Percentiles rank a stretch among this genome's conserved stretches.
These are phyloP conservation scores for Xylona heveae DNA, from an alignment of 495 filamentous ascomycete species.

Conservation along the genomic window DNA sequence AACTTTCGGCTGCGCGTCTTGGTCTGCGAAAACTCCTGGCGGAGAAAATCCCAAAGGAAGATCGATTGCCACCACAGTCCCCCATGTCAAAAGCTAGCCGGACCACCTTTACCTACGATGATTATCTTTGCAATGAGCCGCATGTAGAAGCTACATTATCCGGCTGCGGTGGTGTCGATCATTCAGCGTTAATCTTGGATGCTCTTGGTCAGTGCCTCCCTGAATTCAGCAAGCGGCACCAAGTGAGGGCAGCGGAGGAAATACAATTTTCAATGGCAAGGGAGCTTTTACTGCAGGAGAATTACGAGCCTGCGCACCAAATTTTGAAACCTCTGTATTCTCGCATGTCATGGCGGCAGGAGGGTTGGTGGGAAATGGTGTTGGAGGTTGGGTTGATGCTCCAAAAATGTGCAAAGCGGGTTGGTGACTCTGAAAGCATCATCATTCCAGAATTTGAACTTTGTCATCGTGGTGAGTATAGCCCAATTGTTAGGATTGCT, in stretches of 20 bases:
- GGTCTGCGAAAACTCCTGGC: slow-evolving; percentile 37
- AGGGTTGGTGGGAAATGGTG: slow-evolving; percentile 65
- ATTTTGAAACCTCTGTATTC: slow-evolving; percentile 54
- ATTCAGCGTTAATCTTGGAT: slow-evolving; percentile 37
- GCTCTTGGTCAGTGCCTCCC: slow-evolving; percentile 34
- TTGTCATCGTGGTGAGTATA: slow-evolving; percentile 36
- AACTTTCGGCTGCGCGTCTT: slow-evolving; percentile 43
- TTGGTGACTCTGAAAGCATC: slow-evolving; percentile 40
- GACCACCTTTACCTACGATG: slow-evolving; percentile 56
- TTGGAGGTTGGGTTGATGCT: slow-evolving; percentile 53
- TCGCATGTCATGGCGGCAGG: slow-evolving; percentile 45
- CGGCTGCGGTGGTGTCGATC: slow-evolving; percentile 32
- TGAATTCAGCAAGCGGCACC: slow-evolving; percentile 42
- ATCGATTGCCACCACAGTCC: slow-evolving; percentile 42
- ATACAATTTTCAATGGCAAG: slow-evolving; percentile 47
- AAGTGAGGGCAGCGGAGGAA: slow-evolving; percentile 42
- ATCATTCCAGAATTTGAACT: slow-evolving; percentile 76
- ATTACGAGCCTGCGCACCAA: slow-evolving; percentile 43
- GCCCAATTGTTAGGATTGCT: too few species aligned
- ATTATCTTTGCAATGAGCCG: slow-evolving; percentile 63
- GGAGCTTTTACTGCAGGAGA: slow-evolving; percentile 36
- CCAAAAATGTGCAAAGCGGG: slow-evolving; percentile 44
- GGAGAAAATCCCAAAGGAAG: slow-evolving; percentile 48
- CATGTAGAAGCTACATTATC: slow-evolving; percentile 43
- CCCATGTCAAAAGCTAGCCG: slow-evolving; percentile 45